These are phyloP conservation scores for Debaryomyces tyrocola DNA, from an alignment of 805 yeast genomes.

Conservation along the genomic window DNA sequence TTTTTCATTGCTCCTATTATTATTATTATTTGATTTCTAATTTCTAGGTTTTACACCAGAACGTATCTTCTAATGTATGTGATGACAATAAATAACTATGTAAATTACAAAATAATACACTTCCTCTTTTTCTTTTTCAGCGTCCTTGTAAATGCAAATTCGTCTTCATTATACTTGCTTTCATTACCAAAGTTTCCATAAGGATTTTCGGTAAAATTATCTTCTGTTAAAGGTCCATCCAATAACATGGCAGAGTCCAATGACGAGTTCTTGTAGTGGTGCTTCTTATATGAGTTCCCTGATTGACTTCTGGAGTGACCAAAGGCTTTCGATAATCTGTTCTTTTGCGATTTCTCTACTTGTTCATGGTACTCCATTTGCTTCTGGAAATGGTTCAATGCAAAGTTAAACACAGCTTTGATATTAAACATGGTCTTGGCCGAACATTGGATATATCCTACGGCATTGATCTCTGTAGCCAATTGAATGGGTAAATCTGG, in stretches of 20 bases:
- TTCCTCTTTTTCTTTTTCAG: slow-evolving; percentile 27
- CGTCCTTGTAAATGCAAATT: slow-evolving; percentile 40
- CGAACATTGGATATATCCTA: slow-evolving; percentile 76
- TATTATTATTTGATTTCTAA: too few species aligned
- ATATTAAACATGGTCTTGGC: slow-evolving; percentile 71
- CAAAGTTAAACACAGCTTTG: slow-evolving; percentile 63
- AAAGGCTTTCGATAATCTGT: slow-evolving; percentile 34
- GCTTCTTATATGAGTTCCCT: slow-evolving; percentile 24
- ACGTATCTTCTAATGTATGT: neutral
- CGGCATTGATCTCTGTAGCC: slow-evolving; percentile 64
- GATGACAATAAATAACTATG: neutral
- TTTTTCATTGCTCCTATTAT: neutral
- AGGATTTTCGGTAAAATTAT: slow-evolving; percentile 33
- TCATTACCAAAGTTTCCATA: slow-evolving; percentile 25
- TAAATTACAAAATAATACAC: slow-evolving; percentile 33
- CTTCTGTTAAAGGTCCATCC: slow-evolving; percentile 43
- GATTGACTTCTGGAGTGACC: slow-evolving; percentile 29
- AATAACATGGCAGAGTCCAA: slow-evolving; percentile 35
- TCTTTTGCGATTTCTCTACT: slow-evolving; percentile 31
- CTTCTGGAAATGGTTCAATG: slow-evolving; percentile 46
- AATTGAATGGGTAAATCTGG: slow-evolving; percentile 51
- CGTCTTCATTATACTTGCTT: slow-evolving; percentile 36
- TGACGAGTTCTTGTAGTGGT: slow-evolving; percentile 40
- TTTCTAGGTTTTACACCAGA: too few species aligned
- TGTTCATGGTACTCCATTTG: slow-evolving; percentile 36